A percentile compares a stretch with the other conserved stretches of the same genome.
Conservation (phyloP, 2,329 filamentous ascomycete species). For the Aspergillus sp. region DNA sequence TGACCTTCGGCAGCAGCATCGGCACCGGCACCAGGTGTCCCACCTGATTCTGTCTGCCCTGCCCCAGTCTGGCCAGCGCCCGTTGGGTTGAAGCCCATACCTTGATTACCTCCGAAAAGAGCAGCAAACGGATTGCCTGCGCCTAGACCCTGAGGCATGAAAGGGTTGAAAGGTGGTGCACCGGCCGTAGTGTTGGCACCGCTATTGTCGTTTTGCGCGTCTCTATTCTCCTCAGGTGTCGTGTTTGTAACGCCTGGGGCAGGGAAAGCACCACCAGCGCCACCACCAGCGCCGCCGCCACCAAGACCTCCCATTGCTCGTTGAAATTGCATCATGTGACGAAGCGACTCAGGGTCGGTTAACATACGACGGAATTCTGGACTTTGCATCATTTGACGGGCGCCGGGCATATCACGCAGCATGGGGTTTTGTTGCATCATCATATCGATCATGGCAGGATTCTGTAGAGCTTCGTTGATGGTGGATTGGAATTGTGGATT, state of each 20-base stretch:
- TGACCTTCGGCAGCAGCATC: constrained; percentile 32
- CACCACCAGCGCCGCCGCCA: constrained; percentile 39
- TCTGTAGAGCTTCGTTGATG: constrained; percentile 93
- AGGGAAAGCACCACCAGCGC: constrained; percentile 62
- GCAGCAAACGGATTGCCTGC: constrained; percentile 62
- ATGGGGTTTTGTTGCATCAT: constrained; percentile 91
- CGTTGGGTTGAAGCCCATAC: constrained; percentile 28
- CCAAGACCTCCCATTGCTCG: constrained; percentile 59
- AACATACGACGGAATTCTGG: constrained; percentile 90
- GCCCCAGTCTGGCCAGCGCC: constrained; percentile 29
- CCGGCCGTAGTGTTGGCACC: constrained; percentile 19
- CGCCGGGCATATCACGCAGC: constrained; percentile 70
- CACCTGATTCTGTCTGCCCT: constrained; percentile 30
- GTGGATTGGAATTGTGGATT: constrained; percentile 83
- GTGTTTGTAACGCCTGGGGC: constrained; percentile 90
- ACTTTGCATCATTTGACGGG: constrained; percentile 81
- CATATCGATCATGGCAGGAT: constrained; percentile 91
- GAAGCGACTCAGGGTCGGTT: constrained; percentile 82
- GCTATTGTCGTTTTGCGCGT: constrained; percentile 36
- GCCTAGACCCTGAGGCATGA: constrained; percentile 25
- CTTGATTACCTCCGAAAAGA: constrained; percentile 49
- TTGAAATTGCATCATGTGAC: constrained; percentile 80
- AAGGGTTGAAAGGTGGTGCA: constrained; percentile 29
- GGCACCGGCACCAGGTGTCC: constrained; percentile 21
- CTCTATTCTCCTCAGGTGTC: constrained; percentile 58